phyloP scores from a whole-genome alignment of 23 red algal species.

The Gracilaria caudata region DNA sequence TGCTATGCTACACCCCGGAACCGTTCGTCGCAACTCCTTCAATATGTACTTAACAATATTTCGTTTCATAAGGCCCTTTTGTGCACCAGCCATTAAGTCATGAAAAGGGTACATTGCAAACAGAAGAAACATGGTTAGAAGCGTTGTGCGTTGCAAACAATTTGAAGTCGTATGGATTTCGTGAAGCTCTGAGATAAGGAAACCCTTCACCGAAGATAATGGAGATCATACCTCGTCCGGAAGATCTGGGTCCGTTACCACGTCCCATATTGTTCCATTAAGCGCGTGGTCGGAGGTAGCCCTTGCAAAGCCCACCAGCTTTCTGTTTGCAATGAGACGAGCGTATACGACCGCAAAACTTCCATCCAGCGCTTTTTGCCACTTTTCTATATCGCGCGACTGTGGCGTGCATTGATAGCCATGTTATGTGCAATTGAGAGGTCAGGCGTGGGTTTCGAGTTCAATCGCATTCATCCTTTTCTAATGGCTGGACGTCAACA shows the following conservation, averaged over 20 bases:
- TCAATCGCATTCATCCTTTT: background rate
- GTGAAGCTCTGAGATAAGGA: background rate
- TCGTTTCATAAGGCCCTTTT: constrained; percentile 69
- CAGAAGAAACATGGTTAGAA: constrained; percentile 4
- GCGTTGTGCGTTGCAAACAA: background rate
- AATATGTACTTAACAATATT: constrained; percentile 87
- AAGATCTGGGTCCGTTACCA: constrained; percentile 80
- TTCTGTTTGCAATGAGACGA: constrained; percentile 61
- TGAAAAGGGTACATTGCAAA: background rate
- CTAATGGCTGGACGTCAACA: constrained; percentile 4
- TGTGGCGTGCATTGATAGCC: background rate
- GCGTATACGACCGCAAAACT: constrained; percentile 78
- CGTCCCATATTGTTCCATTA: constrained; percentile 87
- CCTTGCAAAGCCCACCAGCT: constrained; percentile 82
- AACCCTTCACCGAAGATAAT: background rate
- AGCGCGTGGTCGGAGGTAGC: constrained; percentile 81
- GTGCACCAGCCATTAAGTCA: background rate
- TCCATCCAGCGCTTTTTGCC: constrained; percentile 70
- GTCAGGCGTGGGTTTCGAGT: background rate
- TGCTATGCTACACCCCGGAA: constrained; percentile 77
- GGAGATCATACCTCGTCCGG: constrained; percentile 76
- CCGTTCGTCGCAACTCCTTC: constrained; percentile 63
- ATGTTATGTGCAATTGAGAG: background rate
- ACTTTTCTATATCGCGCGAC: constrained; percentile 71
- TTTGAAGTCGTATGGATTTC: background rate